phyloP scores from a whole-genome alignment of 306 rosid species.

The Quercus cerris region DNA sequence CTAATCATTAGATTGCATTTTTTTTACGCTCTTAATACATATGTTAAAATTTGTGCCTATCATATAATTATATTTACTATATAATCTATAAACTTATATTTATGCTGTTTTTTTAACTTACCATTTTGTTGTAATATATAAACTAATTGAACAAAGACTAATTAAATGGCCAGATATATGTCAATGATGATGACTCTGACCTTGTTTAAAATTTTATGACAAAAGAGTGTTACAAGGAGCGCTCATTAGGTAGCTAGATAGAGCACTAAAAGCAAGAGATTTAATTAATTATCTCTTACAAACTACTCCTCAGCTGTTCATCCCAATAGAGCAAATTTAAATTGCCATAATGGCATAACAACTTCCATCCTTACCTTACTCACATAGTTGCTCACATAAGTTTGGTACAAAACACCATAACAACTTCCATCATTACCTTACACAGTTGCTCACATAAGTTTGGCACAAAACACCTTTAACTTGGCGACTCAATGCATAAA shows the following conservation, averaged over 20 bases:
- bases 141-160: no score
- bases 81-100: no score
- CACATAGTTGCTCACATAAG: no score
- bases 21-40: no score
- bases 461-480: conserved; percentile 30
- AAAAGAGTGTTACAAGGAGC: not conserved
- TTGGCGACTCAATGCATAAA: conserved; percentile 15
- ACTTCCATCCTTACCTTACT: conserved; percentile 12
- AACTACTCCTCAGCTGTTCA: conserved; percentile 37
- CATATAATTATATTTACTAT: no score
- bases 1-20: no score
- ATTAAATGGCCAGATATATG: no score
- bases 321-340: conserved; percentile 21
- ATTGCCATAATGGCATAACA: not conserved
- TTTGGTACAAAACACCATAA: no score
- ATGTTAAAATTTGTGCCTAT: no score
- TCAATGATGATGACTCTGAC: no score
- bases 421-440: conserved; percentile 21
- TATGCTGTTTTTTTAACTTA: no score
- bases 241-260: not conserved
- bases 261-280: not conserved
- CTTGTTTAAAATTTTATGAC: not conserved
- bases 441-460: conserved; percentile 21
- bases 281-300: conserved; percentile 29
- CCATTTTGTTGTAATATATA: no score